phyloP scores from a whole-genome alignment of 805 yeast species.

The Tetrapisispora nanseiensis region DNA sequence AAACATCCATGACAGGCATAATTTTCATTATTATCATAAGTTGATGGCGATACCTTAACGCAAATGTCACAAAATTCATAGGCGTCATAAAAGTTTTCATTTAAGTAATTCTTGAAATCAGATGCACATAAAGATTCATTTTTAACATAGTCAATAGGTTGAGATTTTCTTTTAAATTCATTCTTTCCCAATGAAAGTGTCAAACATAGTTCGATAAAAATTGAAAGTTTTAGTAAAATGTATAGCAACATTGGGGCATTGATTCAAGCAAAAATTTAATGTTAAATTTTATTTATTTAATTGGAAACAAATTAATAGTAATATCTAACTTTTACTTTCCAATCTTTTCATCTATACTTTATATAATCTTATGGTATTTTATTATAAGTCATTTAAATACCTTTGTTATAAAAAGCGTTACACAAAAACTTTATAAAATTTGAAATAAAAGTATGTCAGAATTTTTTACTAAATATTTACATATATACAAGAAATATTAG shows the following conservation, averaged over 20 bases:
- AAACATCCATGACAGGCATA: background rate
- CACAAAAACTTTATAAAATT: no score
- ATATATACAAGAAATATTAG: conserved; percentile 1
- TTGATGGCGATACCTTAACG: background rate
- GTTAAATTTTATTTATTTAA: no score
- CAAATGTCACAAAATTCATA: conserved; percentile 1
- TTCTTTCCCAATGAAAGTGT: background rate
- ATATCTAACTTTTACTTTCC: no score
- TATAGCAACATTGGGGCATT: background rate
- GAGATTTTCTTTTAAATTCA: no score
- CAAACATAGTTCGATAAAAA: background rate
- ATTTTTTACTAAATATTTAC: background rate
- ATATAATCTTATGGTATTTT: background rate
- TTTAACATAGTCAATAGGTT: background rate
- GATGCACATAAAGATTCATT: background rate
- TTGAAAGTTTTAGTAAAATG: background rate
- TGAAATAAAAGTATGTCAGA: background rate
- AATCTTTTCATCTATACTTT: background rate
- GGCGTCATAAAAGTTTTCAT: background rate
- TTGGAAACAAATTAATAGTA: no score
- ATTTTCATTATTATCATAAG: background rate
- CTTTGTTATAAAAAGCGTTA: background rate
- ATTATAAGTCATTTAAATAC: background rate
- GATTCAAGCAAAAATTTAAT: no score
- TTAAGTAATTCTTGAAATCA: background rate